Percentiles rank a stretch among this genome's conserved stretches.
These are phyloP conservation scores for Primulina huaijiensis DNA, from an alignment of 257 asterid genomes.

Conservation along the genomic window DNA sequence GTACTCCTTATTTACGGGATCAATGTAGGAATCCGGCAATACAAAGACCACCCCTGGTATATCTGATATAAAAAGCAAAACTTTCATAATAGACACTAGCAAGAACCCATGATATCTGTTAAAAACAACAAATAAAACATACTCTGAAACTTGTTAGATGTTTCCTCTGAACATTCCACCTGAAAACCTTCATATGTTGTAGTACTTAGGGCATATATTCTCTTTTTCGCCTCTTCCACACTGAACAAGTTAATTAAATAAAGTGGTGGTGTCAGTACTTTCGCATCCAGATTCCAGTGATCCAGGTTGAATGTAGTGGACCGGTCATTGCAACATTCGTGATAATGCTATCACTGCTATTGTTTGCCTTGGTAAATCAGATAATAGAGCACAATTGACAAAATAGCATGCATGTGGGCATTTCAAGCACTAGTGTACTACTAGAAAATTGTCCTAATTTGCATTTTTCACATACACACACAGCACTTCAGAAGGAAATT, in stretches of 20 bases:
- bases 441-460: background rate
- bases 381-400: background rate
- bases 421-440: background rate
- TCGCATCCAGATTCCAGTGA: background rate
- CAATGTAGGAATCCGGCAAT: constrained; percentile 91
- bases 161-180: constrained; percentile 77
- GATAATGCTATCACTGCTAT: background rate
- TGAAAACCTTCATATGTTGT: constrained; percentile 87
- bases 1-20: constrained; percentile 81
- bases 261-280: background rate
- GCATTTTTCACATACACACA: background rate
- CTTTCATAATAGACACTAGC: constrained; percentile 18
- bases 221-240: constrained; percentile 94
- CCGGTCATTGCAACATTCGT: background rate
- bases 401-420: background rate
- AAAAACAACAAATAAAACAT: constrained; percentile 21
- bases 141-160: constrained; percentile 82
- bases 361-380: background rate
- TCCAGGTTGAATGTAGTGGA: constrained; percentile 8
- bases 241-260: constrained; percentile 38
- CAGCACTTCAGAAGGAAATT: background rate
- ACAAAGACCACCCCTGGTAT: constrained; percentile 78
- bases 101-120: constrained; percentile 10
- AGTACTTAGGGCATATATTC: constrained; percentile 82
- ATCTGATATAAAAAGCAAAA: constrained; percentile 37